Conservation (phyloP, 768 basidiomycete genomes). For the Coprinopsis marcescibilis region DNA sequence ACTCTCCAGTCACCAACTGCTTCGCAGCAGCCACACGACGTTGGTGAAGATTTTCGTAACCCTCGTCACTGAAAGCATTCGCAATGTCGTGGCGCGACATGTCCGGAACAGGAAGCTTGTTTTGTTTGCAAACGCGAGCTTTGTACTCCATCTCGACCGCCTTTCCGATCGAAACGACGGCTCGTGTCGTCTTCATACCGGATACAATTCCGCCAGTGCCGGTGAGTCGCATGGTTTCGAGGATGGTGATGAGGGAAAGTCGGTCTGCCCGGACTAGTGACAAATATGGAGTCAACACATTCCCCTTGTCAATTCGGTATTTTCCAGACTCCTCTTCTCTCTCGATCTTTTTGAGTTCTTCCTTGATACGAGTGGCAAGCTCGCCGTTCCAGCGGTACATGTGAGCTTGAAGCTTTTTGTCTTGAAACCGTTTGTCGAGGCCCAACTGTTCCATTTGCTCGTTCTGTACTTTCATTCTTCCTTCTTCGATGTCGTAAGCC, state of each 20-base stretch:
- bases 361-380: conserved; percentile 44
- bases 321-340: conserved; percentile 21
- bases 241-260: conserved; percentile 82
- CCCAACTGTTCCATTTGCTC: conserved; percentile 55
- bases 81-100: conserved; percentile 22
- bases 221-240: conserved; percentile 80
- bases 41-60: conserved; percentile 56
- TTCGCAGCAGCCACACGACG: conserved; percentile 62
- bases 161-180: conserved; percentile 71
- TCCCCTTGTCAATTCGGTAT: conserved; percentile 1
- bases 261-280: conserved; percentile 69
- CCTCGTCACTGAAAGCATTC: conserved; percentile 52
- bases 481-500: conserved; percentile 76
- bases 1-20: conserved; percentile 59
- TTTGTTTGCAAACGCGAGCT: conserved; percentile 66
- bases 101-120: conserved; percentile 48
- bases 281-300: conserved; percentile 60
- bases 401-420: conserved; percentile 57
- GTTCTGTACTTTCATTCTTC: conserved; percentile 60
- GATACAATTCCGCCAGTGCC: conserved; percentile 70
- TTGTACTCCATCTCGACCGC: conserved; percentile 91
- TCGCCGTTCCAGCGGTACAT: conserved; percentile 84
- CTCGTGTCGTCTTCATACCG: conserved; percentile 88
- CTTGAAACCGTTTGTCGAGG: conserved; percentile 38
- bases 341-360: conserved; percentile 44